Conservation (phyloP, 495 filamentous ascomycete genomes). For the Penicillium lividum region DNA sequence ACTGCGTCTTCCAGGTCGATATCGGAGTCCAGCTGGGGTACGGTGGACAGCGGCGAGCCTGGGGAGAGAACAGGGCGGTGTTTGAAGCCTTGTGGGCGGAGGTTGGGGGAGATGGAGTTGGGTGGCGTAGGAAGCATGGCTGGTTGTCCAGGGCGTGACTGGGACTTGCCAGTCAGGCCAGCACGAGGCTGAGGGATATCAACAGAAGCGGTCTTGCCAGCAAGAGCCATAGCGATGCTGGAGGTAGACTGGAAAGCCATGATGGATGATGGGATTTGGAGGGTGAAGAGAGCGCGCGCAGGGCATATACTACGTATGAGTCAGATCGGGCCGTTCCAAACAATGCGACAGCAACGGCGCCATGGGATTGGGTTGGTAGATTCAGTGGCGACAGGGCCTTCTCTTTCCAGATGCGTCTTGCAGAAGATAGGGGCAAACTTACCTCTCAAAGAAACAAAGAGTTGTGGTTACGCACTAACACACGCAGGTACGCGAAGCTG, state of each 20-base stretch:
- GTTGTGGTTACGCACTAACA: slow-evolving; percentile 9
- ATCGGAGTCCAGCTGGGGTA: slow-evolving; percentile 79
- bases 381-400: slow-evolving; percentile 21
- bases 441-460: slow-evolving; percentile 26
- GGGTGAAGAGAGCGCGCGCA: slow-evolving; percentile 11
- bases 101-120: slow-evolving; percentile 90
- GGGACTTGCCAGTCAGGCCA: slow-evolving; percentile 58
- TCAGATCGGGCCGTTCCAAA: slow-evolving; percentile 28
- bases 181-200: slow-evolving; percentile 72
- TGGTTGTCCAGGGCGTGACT: slow-evolving; percentile 57
- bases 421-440: slow-evolving; percentile 12
- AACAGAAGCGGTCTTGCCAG: slow-evolving; percentile 61
- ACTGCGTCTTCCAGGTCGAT: slow-evolving; percentile 77
- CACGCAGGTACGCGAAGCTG: slow-evolving; percentile 11
- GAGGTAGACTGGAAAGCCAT: slow-evolving; percentile 56
- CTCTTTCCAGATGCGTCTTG: slow-evolving; percentile 4
- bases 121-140: slow-evolving; percentile 83
- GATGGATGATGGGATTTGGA: slow-evolving; percentile 21
- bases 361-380: slow-evolving; percentile 18
- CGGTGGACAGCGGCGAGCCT: slow-evolving; percentile 52
- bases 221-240: slow-evolving; percentile 64
- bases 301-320: slow-evolving; percentile 22
- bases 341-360: slow-evolving; percentile 19
- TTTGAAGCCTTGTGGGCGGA: slow-evolving; percentile 78
- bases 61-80: slow-evolving; percentile 39